These are phyloP conservation scores for Phialophora verrucosa DNA, from an alignment of 2,329 filamentous ascomycete species.

Conservation along the genomic window DNA sequence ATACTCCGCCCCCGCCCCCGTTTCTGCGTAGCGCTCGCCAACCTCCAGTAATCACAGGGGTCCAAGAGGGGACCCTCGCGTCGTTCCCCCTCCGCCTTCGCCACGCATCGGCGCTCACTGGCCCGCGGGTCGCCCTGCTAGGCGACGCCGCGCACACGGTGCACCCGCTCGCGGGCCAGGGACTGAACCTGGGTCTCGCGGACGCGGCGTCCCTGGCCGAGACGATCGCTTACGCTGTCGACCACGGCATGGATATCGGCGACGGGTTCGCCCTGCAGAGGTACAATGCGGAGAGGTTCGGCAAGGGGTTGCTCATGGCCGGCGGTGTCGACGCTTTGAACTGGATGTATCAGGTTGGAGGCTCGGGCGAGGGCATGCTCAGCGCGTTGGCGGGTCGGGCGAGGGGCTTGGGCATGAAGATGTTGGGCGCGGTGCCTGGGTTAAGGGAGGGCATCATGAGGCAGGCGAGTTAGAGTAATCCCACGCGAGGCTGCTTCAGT, in stretches of 20 bases:
- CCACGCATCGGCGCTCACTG: slow-evolving; percentile 92
- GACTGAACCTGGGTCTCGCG: slow-evolving; percentile 88
- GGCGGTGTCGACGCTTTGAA: slow-evolving; percentile 38
- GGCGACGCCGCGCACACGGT: slow-evolving; percentile 95
- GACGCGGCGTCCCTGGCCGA: slow-evolving; percentile 81
- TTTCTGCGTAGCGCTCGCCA: slow-evolving; percentile 52
- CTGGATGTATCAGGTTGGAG: slow-evolving; percentile 36
- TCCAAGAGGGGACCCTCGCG: slow-evolving; percentile 80
- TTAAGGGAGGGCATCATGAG: slow-evolving; percentile 38
- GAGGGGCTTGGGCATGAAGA: slow-evolving; percentile 37
- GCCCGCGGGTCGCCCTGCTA: slow-evolving; percentile 86
- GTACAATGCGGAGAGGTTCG: slow-evolving; percentile 82
- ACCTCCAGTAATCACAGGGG: slow-evolving; percentile 69
- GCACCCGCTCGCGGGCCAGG: slow-evolving; percentile 92
- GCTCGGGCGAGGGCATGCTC: slow-evolving; percentile 26
- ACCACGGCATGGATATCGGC: slow-evolving; percentile 87
- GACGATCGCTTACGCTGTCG: slow-evolving; percentile 76
- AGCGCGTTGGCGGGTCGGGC: slow-evolving; percentile 25
- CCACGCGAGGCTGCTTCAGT: no score
- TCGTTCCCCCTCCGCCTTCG: slow-evolving; percentile 90
- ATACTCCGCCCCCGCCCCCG: slow-evolving; percentile 64
- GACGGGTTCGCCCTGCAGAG: slow-evolving; percentile 76
- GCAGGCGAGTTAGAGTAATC: slow-evolving; percentile 25
- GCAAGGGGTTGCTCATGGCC: slow-evolving; percentile 48
- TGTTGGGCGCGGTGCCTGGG: slow-evolving; percentile 33